phyloP scores from a whole-genome alignment of 768 basidiomycete species.

The Trametopsis cervina region DNA sequence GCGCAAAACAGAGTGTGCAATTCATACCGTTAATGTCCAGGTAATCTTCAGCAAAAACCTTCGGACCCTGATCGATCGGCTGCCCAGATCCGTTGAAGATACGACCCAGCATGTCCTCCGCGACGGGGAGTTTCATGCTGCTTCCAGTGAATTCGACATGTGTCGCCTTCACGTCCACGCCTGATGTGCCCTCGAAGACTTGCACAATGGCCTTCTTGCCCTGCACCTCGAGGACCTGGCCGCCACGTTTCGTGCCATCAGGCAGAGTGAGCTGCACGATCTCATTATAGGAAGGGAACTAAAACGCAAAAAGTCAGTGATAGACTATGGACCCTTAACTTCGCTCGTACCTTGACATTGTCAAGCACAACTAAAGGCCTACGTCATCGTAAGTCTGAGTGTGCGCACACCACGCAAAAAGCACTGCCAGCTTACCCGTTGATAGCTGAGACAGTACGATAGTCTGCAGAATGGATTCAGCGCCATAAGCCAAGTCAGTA shows the following conservation, averaged over 20 bases:
- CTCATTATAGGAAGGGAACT: slow-evolving; percentile 99
- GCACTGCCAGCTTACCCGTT: slow-evolving; percentile 65
- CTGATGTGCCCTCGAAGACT: slow-evolving; percentile 97
- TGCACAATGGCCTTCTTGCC: slow-evolving; percentile 99
- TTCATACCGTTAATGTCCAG: slow-evolving; percentile 93
- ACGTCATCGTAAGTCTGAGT: slow-evolving; percentile 9
- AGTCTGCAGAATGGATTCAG: slow-evolving; percentile 48
- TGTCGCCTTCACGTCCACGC: slow-evolving; percentile 95
- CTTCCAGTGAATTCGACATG: slow-evolving; percentile 98
- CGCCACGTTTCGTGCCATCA: slow-evolving; percentile 91
- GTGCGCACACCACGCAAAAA: slow-evolving; percentile 4
- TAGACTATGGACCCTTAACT: too few species aligned
- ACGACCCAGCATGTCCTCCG: slow-evolving; percentile 97
- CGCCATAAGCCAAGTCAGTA: background rate
- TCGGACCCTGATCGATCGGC: slow-evolving; percentile 97
- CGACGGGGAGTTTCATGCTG: slow-evolving; percentile 98
- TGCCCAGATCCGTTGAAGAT: slow-evolving; percentile 99
- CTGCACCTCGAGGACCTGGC: slow-evolving; percentile 96
- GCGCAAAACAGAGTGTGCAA: slow-evolving; percentile 6
- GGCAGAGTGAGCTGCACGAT: slow-evolving; percentile 94
- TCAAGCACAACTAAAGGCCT: slow-evolving; percentile 95
- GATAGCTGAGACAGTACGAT: slow-evolving; percentile 96
- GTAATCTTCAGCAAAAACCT: slow-evolving; percentile 99
- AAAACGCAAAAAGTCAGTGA: slow-evolving; percentile 8
- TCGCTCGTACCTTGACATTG: slow-evolving; percentile 81